Evolutionary conservation across 352 stramenopile species (phyloP).

Genomic region (Phytophthora gonapodyides): DNA sequence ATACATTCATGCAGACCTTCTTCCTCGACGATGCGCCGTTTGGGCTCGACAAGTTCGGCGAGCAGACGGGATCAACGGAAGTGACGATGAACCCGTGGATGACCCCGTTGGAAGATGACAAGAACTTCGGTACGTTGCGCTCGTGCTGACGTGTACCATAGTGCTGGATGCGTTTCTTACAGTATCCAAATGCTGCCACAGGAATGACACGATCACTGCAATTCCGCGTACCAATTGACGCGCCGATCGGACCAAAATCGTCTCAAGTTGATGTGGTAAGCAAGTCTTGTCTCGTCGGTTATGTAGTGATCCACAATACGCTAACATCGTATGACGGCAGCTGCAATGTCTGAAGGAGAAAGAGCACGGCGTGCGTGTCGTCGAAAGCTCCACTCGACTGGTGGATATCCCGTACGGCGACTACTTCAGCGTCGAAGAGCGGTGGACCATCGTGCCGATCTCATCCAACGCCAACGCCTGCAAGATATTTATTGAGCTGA

Average conservation of each 20-base stretch:
- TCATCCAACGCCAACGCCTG: constrained; percentile 46
- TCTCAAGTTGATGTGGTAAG: constrained; percentile 77
- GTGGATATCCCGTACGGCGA: constrained; percentile 88
- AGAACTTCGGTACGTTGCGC: constrained; percentile 37
- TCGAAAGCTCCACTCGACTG: constrained; percentile 80
- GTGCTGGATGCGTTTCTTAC: background rate
- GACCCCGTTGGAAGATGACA: constrained; percentile 46
- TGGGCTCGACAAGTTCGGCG: constrained; percentile 67
- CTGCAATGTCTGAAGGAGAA: constrained; percentile 65
- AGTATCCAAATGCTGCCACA: constrained; percentile 13
- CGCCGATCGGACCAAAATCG: constrained; percentile 81
- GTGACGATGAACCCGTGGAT: constrained; percentile 78
- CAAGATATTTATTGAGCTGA: constrained; percentile 78
- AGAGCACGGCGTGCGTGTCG: constrained; percentile 46
- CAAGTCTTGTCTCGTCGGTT: constrained; percentile 5
- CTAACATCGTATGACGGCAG: constrained; percentile 30
- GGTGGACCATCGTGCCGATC: constrained; percentile 72
- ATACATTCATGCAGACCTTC: constrained; percentile 75
- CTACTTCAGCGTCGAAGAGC: constrained; percentile 87
- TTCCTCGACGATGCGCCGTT: constrained; percentile 71
- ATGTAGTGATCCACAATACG: background rate
- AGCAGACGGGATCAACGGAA: constrained; percentile 67
- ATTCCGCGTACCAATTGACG: constrained; percentile 78
- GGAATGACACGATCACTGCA: constrained; percentile 69
- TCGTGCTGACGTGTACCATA: background rate